Evolutionary conservation across 1,284 basidiomycete genomes (phyloP).

Genomic region (Sporisorium graminicola): DNA sequence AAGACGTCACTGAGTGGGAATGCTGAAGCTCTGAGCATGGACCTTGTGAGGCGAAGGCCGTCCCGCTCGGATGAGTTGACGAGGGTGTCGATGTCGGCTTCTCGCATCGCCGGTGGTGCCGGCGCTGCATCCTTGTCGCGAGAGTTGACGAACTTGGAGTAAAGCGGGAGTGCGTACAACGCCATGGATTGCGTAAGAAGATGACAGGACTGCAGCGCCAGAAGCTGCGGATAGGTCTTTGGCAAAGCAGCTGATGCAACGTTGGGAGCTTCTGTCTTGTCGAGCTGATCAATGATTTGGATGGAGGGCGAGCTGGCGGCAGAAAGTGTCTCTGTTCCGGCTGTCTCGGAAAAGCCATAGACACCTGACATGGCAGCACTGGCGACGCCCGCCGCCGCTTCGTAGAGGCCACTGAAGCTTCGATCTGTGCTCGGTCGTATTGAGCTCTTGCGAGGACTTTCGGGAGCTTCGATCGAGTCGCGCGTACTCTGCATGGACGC

Average conservation of each 20-base stretch:
- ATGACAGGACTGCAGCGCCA: conserved; percentile 88
- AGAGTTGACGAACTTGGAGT: conserved; percentile 73
- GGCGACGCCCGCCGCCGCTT: conserved; percentile 61
- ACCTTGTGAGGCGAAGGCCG: conserved; percentile 77
- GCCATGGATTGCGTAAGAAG: conserved; percentile 90
- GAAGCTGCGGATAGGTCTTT: conserved; percentile 84
- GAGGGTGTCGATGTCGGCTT: conserved; percentile 66
- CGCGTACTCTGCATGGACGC: conserved; percentile 27
- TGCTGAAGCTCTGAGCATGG: conserved; percentile 88
- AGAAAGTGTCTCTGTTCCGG: conserved; percentile 45
- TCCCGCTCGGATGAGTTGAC: conserved; percentile 19
- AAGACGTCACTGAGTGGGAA: conserved; percentile 88
- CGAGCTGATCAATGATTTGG: conserved; percentile 67
- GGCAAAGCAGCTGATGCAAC: conserved; percentile 78
- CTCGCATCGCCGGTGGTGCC: conserved; percentile 73
- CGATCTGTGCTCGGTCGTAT: conserved; percentile 43
- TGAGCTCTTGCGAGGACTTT: conserved; percentile 33
- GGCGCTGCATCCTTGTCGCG: conserved; percentile 29
- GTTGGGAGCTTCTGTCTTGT: conserved; percentile 86
- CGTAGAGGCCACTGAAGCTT: conserved; percentile 59
- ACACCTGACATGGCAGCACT: conserved; percentile 58
- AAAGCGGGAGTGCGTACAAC: conserved; percentile 78
- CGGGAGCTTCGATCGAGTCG: conserved; percentile 14
- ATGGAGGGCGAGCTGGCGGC: conserved; percentile 55
- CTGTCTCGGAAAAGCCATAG: conserved; percentile 32